Conservation (phyloP, 768 basidiomycete genomes). For the Amanita exitialis region DNA sequence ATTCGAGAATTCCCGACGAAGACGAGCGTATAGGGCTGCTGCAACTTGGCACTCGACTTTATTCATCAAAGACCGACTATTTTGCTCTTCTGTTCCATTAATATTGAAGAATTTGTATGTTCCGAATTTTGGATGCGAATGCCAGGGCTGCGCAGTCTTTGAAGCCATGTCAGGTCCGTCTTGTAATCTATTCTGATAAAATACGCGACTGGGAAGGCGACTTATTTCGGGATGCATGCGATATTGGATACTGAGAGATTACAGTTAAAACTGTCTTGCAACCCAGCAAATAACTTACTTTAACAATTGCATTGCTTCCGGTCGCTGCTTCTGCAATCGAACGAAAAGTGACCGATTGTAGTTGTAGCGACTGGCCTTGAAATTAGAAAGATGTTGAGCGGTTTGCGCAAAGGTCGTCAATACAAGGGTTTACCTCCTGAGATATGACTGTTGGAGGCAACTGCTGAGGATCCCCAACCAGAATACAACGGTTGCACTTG, state of each 20-base stretch:
- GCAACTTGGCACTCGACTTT: conserved; percentile 64
- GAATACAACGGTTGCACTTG: conserved; percentile 69
- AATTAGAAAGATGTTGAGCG: neutral
- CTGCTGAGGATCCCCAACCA: conserved; percentile 95
- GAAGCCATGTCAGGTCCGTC: conserved; percentile 86
- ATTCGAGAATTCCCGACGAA: conserved; percentile 51
- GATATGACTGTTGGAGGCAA: conserved; percentile 81
- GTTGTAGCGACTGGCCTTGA: conserved; percentile 52
- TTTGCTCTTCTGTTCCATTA: conserved; percentile 55
- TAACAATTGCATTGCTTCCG: conserved; percentile 82
- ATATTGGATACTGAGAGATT: conserved; percentile 77
- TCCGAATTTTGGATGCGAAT: conserved; percentile 64
- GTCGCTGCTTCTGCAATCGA: conserved; percentile 69
- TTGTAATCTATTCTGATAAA: conserved; percentile 70
- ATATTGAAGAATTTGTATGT: conserved; percentile 90
- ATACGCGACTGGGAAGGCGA: conserved; percentile 74
- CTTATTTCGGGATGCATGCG: conserved; percentile 99
- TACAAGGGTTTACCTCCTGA: conserved; percentile 23
- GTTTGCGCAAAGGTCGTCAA: conserved; percentile 1
- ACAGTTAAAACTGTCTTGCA: neutral
- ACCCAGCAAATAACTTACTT: conserved; percentile 39
- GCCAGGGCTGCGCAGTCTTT: conserved; percentile 85
- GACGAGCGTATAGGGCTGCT: conserved; percentile 62
- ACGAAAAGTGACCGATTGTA: conserved; percentile 95
- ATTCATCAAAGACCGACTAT: conserved; percentile 71